Evolutionary conservation across 768 basidiomycete genomes (phyloP).

Genomic region (Termitomyces eurrhizus): DNA sequence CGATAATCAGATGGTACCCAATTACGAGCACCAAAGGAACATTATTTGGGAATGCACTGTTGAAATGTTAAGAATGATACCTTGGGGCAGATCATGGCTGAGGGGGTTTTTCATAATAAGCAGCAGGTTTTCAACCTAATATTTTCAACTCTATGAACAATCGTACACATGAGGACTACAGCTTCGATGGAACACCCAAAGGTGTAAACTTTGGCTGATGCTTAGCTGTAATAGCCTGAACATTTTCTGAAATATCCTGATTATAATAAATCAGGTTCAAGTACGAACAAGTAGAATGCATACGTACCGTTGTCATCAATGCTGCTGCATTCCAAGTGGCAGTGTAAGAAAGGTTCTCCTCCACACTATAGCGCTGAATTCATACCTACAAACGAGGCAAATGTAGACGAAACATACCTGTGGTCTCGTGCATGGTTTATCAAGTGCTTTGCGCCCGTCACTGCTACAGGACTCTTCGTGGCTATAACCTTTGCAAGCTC

Average conservation of each 20-base stretch:
- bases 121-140: background rate
- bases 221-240: conserved; percentile 30
- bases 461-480: conserved; percentile 75
- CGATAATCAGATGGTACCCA: background rate
- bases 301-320: conserved; percentile 34
- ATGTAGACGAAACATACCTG: conserved; percentile 38
- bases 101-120: background rate
- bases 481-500: conserved; percentile 64
- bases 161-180: conserved; percentile 2
- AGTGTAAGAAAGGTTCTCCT: conserved; percentile 41
- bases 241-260: conserved; percentile 35
- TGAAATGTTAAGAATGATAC: background rate
- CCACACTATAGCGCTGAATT: conserved; percentile 23
- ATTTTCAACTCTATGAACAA: background rate
- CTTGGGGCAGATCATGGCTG: background rate
- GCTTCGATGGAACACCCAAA: conserved; percentile 19
- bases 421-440: conserved; percentile 79
- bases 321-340: conserved; percentile 42
- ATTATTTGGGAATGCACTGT: background rate
- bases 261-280: background rate
- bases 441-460: conserved; percentile 71
- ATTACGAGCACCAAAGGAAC: background rate
- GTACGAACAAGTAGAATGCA: background rate
- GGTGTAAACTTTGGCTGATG: conserved; percentile 26
- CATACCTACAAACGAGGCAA: background rate